Base-by-base conservation (phyloP, 305 asterid genomes). In the Solanum aculeatissimum region DNA sequence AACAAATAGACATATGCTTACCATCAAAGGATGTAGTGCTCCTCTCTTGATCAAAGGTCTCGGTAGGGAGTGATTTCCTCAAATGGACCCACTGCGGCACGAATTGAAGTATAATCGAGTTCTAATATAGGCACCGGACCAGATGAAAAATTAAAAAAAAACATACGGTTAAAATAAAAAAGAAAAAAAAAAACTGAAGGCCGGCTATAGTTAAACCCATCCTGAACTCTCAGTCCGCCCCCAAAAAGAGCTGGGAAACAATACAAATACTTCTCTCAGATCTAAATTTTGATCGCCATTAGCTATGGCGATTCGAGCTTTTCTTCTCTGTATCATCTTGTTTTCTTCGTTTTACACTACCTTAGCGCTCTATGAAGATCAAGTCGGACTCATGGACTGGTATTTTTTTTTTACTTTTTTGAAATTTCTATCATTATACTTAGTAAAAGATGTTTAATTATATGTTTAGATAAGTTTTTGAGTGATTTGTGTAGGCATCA, bases 351-450 rank as follows among this genome's bases (percentile, higher is more conserved):
- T 88, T 83, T 88, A 45, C 78, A 86, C 49, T 85, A 75, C 92
- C 29, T 82, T 91, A 15, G 92, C 97, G 75, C 90, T 97, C n/a
- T 92, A 90, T 58, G 92, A 95, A 90, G 99, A 97, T 85, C 99
- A 97, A 92, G 98, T 90, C 89, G 98, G 99, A 85, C 95, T 95
- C 90, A 90, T 92, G 97, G 98, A 97, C 88, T 95, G 98, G 99
- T 97, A 32, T 47, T 38, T 83, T 55, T 54, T 81, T 53, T 62
- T n/a, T n/a, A n/a, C n/a, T n/a, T 78, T 35, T 35, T 35, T 35
- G 25, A 77, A 27, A 60, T 84, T 80, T 72, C 53, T 60, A 85
- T 79, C 57, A 27, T 9, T 70, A 66, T 66, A 70, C 23, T 70
- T 40, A 4, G 43, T 9, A 9, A 70, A 10, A 16, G 54, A 25